Conservation (phyloP, 164 flowering plant genomes). For the Piper longum region DNA sequence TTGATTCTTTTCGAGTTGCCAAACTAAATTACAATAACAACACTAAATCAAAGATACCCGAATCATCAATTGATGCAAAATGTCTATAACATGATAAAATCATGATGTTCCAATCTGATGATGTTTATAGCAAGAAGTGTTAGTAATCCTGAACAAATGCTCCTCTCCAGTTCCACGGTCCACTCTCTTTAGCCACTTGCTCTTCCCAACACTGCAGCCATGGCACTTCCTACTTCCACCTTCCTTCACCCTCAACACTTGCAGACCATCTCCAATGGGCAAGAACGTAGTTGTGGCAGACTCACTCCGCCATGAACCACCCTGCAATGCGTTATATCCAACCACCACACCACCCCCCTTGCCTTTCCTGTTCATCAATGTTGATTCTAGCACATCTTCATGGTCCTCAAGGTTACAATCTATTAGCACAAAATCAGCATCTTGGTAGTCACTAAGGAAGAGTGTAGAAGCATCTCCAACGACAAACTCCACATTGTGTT, state of each 20-base stretch:
- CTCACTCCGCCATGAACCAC: conserved; percentile 33
- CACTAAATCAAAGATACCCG: no score
- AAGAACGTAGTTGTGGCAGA: conserved; percentile 31
- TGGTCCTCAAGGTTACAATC: conserved; percentile 53
- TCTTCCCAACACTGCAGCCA: conserved; percentile 20
- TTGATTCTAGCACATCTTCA: conserved; percentile 26
- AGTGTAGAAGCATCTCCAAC: conserved; percentile 40
- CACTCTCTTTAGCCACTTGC: conserved; percentile 60
- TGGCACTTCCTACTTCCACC: background rate
- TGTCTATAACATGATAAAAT: no score
- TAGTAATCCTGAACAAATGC: conserved; percentile 56
- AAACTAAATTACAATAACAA: no score
- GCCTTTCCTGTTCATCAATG: conserved; percentile 11
- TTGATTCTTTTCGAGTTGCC: no score
- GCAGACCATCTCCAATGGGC: conserved; percentile 66
- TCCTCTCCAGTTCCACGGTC: conserved; percentile 81
- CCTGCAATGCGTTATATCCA: conserved; percentile 56
- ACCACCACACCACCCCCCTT: conserved; percentile 23
- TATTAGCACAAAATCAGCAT: conserved; percentile 53
- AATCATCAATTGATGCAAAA: no score
- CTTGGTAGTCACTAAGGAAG: conserved; percentile 23
- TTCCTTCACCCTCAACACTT: conserved; percentile 30
- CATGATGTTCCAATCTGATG: no score
- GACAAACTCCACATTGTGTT: conserved; percentile 35
- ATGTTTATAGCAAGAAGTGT: conserved; percentile 5